Evolutionary conservation across 2,329 filamentous ascomycete species (phyloP).

Genomic region (Ophiobolus disseminans): DNA sequence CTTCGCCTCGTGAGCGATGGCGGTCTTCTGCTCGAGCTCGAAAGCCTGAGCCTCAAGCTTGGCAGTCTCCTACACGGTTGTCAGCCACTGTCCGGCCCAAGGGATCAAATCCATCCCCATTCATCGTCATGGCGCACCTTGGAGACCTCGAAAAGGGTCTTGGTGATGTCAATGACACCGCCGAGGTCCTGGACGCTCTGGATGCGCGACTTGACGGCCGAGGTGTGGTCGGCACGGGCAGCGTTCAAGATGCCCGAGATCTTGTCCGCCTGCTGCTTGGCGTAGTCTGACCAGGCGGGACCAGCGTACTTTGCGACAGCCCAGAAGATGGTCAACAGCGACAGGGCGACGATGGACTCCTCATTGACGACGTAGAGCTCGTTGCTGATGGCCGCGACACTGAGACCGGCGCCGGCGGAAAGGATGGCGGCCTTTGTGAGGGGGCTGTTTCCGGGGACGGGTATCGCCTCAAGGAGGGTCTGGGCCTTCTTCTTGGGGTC

Average conservation of each 20-base stretch:
- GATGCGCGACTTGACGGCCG: slow-evolving; percentile 93
- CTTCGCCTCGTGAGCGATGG: slow-evolving; percentile 92
- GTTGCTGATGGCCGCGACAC: slow-evolving; percentile 96
- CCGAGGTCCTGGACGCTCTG: slow-evolving; percentile 93
- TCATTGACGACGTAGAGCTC: slow-evolving; percentile 99
- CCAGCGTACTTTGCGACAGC: slow-evolving; percentile 93
- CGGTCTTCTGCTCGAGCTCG: slow-evolving; percentile 96
- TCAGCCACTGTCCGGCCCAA: slow-evolving; percentile 36
- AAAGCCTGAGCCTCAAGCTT: slow-evolving; percentile 93
- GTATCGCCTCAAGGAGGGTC: slow-evolving; percentile 90
- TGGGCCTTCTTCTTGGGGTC: slow-evolving; percentile 97
- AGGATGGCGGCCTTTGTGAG: slow-evolving; percentile 97
- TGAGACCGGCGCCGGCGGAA: slow-evolving; percentile 87
- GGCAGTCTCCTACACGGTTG: slow-evolving; percentile 80
- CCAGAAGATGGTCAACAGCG: slow-evolving; percentile 90
- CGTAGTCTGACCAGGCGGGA: slow-evolving; percentile 91
- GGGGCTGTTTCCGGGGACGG: slow-evolving; percentile 89
- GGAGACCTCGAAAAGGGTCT: slow-evolving; percentile 95
- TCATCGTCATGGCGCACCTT: slow-evolving; percentile 71
- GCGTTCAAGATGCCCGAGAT: slow-evolving; percentile 95
- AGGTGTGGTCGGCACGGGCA: slow-evolving; percentile 91
- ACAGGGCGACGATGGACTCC: slow-evolving; percentile 94
- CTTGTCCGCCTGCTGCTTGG: slow-evolving; percentile 85
- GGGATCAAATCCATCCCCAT: slow-evolving; percentile 16
- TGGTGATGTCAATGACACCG: slow-evolving; percentile 94